Conservation (phyloP, 768 basidiomycete species). For the Polyporus arcularius region DNA sequence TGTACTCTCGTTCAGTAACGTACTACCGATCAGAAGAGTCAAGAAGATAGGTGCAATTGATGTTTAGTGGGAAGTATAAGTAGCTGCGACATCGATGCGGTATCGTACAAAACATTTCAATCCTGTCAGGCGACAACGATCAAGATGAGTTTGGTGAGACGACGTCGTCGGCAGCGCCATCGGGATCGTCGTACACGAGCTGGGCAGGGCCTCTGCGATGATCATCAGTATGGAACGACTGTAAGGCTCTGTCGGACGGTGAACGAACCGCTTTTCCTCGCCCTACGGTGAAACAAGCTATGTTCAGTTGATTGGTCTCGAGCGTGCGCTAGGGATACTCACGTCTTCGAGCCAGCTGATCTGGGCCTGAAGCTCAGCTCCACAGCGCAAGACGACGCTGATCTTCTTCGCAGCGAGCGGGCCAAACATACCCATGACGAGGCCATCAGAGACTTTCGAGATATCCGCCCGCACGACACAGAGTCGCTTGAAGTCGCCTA, state of each 20-base stretch:
- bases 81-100: too few species aligned
- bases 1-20: too few species aligned
- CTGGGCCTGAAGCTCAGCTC: conserved; percentile 50
- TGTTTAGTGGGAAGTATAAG: too few species aligned
- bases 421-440: conserved; percentile 1
- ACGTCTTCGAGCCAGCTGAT: conserved; percentile 44
- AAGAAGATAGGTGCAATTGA: too few species aligned
- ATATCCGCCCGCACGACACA: not conserved
- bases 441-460: not conserved
- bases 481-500: not conserved
- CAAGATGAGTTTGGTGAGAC: too few species aligned
- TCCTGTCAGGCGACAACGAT: too few species aligned
- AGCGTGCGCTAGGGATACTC: not conserved
- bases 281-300: conserved; percentile 5
- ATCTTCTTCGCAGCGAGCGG: conserved; percentile 34
- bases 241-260: not conserved
- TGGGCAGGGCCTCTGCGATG: conserved; percentile 12
- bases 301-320: not conserved
- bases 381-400: conserved; percentile 44
- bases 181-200: conserved; percentile 15
- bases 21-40: too few species aligned
- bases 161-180: too few species aligned
- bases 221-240: not conserved
- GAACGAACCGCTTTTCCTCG: conserved; percentile 17
- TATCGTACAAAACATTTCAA: too few species aligned